These are phyloP conservation scores for Penicillium herquei DNA, from an alignment of 495 filamentous ascomycete genomes.

Conservation along the genomic window DNA sequence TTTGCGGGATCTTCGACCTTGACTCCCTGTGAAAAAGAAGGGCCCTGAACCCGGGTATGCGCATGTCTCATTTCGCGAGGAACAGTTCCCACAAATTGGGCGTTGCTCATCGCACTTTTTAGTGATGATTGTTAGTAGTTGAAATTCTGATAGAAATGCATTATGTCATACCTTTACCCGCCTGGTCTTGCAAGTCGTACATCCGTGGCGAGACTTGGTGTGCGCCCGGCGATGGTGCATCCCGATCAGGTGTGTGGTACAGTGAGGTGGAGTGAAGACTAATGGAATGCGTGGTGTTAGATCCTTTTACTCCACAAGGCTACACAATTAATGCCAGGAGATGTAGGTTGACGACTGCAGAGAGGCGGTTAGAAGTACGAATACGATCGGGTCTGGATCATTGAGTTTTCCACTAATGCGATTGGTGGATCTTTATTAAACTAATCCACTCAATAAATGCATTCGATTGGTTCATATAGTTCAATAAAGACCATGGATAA, in stretches of 20 bases:
- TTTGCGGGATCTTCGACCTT: not conserved
- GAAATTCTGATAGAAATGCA: not conserved
- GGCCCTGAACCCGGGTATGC: conserved; percentile 18
- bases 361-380: conserved; percentile 9
- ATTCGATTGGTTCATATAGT: not conserved
- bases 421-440: too few species aligned
- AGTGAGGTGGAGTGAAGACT: too few species aligned
- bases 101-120: conserved; percentile 25
- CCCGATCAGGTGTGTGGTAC: not conserved
- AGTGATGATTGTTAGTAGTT: not conserved
- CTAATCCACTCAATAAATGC: too few species aligned
- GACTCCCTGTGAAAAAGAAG: conserved; percentile 14
- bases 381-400: not conserved
- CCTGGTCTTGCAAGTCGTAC: conserved; percentile 24
- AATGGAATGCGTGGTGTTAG: too few species aligned
- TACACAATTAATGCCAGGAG: too few species aligned
- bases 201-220: conserved; percentile 26
- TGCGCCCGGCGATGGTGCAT: not conserved
- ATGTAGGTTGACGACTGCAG: not conserved
- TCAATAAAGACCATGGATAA: not conserved
- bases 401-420: too few species aligned
- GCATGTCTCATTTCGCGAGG: conserved; percentile 17
- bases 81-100: conserved; percentile 21
- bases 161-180: conserved; percentile 25
- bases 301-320: too few species aligned